Conservation (phyloP, 2,329 filamentous ascomycete genomes). For the Elsinoe fawcettii region DNA sequence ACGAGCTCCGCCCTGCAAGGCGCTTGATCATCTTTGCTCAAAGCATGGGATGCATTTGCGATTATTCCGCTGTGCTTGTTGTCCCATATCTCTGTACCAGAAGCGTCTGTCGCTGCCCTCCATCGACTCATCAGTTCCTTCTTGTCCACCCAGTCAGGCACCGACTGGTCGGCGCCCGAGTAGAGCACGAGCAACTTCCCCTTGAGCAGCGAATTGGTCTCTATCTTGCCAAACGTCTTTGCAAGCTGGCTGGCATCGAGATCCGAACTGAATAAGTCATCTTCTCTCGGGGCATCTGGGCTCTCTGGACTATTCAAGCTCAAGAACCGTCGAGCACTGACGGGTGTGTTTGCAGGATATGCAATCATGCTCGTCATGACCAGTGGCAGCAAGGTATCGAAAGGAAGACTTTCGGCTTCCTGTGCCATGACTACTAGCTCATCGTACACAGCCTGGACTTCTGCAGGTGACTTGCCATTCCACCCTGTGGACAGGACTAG, state of each 20-base stretch:
- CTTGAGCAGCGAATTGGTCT: no score
- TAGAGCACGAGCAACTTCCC: no score
- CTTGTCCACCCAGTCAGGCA: no score
- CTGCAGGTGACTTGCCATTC: conserved; percentile 18
- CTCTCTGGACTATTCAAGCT: conserved; percentile 22
- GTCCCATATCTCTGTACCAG: conserved; percentile 37
- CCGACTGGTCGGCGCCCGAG: no score
- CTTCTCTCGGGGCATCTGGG: conserved; percentile 20
- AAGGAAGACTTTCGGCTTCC: conserved; percentile 21
- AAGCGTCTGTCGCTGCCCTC: no score
- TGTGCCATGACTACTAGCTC: conserved; percentile 21
- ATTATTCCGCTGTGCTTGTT: conserved; percentile 42
- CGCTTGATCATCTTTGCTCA: conserved; percentile 42
- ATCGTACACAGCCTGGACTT: conserved; percentile 18
- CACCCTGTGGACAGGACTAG: conserved; percentile 20
- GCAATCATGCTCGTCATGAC: conserved; percentile 26
- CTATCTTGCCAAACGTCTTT: no score
- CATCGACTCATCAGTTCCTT: no score
- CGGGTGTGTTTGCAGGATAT: conserved; percentile 24
- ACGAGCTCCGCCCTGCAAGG: conserved; percentile 26
- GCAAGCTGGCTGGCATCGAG: no score
- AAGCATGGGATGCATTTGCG: conserved; percentile 42
- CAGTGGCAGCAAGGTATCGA: conserved; percentile 31
- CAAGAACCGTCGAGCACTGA: conserved; percentile 20
- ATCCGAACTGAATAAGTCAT: conserved; percentile 22